Evolutionary conservation across 306 rosid genomes (phyloP).

Genomic region (Gastrolobium villosum): DNA sequence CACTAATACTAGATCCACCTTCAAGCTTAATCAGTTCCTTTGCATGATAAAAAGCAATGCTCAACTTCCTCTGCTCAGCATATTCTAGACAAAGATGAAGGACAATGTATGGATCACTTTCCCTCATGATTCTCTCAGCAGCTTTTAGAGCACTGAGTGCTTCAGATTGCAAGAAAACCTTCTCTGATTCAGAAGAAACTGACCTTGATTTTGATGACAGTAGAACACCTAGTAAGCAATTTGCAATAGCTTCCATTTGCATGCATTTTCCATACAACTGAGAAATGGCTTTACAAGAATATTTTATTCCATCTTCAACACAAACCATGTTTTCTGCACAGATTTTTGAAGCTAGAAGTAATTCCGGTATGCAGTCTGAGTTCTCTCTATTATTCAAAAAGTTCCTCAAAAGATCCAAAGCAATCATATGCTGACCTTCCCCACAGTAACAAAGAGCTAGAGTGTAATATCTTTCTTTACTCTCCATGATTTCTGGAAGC

Average conservation of each 20-base stretch:
- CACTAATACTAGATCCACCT: slow-evolving; percentile 71
- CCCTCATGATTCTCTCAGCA: slow-evolving; percentile 68
- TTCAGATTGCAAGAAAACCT: slow-evolving; percentile 64
- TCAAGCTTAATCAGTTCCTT: slow-evolving; percentile 73
- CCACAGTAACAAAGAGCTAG: slow-evolving; percentile 84
- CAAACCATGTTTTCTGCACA: slow-evolving; percentile 69
- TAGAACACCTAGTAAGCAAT: slow-evolving; percentile 79
- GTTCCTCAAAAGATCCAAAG: slow-evolving; percentile 85
- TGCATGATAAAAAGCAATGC: slow-evolving; percentile 72
- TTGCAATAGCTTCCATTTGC: slow-evolving; percentile 64
- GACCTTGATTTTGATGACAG: slow-evolving; percentile 70
- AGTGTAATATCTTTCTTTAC: slow-evolving; percentile 63
- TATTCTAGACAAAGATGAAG: slow-evolving; percentile 86
- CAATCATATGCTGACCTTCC: slow-evolving; percentile 67
- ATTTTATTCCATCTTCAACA: slow-evolving; percentile 74
- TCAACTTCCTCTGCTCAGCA: slow-evolving; percentile 88
- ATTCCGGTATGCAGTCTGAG: slow-evolving; percentile 58
- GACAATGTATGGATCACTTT: slow-evolving; percentile 70
- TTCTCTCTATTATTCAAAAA: slow-evolving; percentile 67
- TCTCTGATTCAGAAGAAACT: slow-evolving; percentile 74
- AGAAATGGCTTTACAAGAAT: slow-evolving; percentile 65
- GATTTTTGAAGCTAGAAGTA: slow-evolving; percentile 82
- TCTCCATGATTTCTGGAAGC: slow-evolving; percentile 73
- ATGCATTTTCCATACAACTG: slow-evolving; percentile 65
- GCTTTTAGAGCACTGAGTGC: slow-evolving; percentile 70